Evolutionary conservation across 352 stramenopile species (phyloP).

Genomic region (Pythium dissotocum): DNA sequence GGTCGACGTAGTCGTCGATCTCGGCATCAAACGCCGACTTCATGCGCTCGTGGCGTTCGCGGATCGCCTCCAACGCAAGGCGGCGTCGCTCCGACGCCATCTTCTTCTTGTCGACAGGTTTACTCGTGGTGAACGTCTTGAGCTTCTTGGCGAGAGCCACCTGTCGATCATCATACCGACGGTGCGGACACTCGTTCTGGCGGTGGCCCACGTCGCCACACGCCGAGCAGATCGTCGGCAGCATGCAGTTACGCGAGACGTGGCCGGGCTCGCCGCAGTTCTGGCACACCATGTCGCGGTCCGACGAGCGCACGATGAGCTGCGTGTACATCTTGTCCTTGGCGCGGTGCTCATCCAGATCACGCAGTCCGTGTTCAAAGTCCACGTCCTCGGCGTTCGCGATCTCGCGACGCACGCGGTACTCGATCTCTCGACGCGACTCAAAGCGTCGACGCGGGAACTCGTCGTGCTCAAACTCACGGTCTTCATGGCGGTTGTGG

Average conservation of each 20-base stretch:
- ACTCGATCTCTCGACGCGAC: slow-evolving; percentile 4
- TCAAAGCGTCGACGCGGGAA: not conserved
- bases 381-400: slow-evolving; percentile 49
- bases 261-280: slow-evolving; percentile 82
- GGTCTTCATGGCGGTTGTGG: not conserved
- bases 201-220: slow-evolving; percentile 73
- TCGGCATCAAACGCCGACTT: slow-evolving; percentile 60
- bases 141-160: slow-evolving; percentile 26
- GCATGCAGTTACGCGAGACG: slow-evolving; percentile 62
- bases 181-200: slow-evolving; percentile 47
- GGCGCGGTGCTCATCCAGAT: slow-evolving; percentile 38
- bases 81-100: slow-evolving; percentile 24
- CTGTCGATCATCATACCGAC: slow-evolving; percentile 33
- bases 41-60: slow-evolving; percentile 51
- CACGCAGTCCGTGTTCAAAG: slow-evolving; percentile 72
- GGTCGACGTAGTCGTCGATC: slow-evolving; percentile 61
- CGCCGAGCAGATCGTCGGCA: slow-evolving; percentile 78
- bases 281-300: slow-evolving; percentile 63
- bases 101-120: slow-evolving; percentile 15
- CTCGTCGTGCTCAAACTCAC: slow-evolving; percentile 7
- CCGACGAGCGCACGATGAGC: slow-evolving; percentile 51
- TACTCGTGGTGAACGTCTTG: slow-evolving; percentile 5
- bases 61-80: slow-evolving; percentile 34
- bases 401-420: slow-evolving; percentile 31
- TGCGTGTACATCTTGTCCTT: slow-evolving; percentile 69